Evolutionary conservation across 352 stramenopile species (phyloP).

Genomic region (Pythium vanterpoolii): DNA sequence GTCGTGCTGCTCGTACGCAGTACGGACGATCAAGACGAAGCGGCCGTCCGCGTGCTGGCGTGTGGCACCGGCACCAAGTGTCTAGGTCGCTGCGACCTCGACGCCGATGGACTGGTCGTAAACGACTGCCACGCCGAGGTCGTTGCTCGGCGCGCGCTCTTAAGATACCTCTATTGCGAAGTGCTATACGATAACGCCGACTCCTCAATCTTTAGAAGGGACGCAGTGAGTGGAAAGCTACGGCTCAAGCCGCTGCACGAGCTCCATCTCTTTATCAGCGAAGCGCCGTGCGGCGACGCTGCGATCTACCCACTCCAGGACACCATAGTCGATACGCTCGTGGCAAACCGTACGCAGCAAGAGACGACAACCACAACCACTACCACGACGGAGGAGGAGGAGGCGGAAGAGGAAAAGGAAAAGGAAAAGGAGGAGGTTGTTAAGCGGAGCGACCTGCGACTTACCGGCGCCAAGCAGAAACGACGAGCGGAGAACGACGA

Average conservation of each 20-base stretch:
- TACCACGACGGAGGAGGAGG: not conserved
- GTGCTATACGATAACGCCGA: constrained; percentile 23
- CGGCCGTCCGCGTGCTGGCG: constrained; percentile 41
- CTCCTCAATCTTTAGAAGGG: constrained; percentile 49
- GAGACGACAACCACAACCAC: not conserved
- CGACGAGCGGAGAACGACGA: constrained; percentile 12
- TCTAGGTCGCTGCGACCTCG: constrained; percentile 61
- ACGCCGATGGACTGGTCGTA: constrained; percentile 72
- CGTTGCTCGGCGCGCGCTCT: constrained; percentile 77
- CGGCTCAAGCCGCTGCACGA: constrained; percentile 49
- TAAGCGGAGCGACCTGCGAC: constrained; percentile 39
- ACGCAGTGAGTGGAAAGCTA: constrained; percentile 32
- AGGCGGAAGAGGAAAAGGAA: too few species aligned
- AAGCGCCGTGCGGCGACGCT: constrained; percentile 92
- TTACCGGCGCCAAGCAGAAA: constrained; percentile 68
- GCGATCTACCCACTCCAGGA: constrained; percentile 89
- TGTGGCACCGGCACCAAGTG: constrained; percentile 77
- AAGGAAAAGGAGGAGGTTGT: too few species aligned
- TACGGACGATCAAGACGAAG: not conserved
- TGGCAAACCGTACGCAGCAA: constrained; percentile 37
- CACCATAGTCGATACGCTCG: constrained; percentile 62
- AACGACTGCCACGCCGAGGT: constrained; percentile 94
- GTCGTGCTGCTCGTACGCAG: constrained; percentile 45
- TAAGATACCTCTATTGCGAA: constrained; percentile 86
- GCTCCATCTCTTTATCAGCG: constrained; percentile 91